Conservation (phyloP, 306 rosid species). For the Abrus precatorius region DNA sequence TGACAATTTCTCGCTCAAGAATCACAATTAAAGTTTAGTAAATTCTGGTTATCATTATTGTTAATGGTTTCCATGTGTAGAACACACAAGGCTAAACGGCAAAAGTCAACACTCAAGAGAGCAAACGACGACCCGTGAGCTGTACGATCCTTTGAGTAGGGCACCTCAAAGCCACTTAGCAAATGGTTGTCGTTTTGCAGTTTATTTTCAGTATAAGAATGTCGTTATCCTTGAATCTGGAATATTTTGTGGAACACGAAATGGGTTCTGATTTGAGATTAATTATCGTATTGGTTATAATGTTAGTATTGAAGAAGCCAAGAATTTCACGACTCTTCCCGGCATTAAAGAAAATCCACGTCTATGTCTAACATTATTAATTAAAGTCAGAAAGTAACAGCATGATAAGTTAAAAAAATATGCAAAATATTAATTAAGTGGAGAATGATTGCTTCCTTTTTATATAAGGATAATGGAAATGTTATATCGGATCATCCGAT, state of each 20-base stretch:
- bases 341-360: background rate
- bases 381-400: background rate
- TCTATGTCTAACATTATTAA: background rate
- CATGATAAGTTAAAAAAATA: background rate
- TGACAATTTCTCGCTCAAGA: too few species aligned
- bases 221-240: background rate
- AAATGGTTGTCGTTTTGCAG: background rate
- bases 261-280: background rate
- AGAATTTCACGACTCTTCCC: constrained; percentile 19
- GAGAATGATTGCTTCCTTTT: too few species aligned
- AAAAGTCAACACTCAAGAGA: background rate
- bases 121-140: background rate
- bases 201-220: background rate
- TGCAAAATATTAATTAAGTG: too few species aligned
- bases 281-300: background rate
- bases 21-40: too few species aligned
- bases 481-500: too few species aligned
- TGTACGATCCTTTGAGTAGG: background rate
- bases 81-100: background rate
- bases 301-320: background rate
- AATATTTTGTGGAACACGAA: constrained; percentile 12
- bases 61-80: too few species aligned
- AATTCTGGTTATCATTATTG: background rate
- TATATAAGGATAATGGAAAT: too few species aligned
- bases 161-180: background rate